phyloP scores from a whole-genome alignment of 2,329 filamentous ascomycete species.

The Xylariaceae sp. region DNA sequence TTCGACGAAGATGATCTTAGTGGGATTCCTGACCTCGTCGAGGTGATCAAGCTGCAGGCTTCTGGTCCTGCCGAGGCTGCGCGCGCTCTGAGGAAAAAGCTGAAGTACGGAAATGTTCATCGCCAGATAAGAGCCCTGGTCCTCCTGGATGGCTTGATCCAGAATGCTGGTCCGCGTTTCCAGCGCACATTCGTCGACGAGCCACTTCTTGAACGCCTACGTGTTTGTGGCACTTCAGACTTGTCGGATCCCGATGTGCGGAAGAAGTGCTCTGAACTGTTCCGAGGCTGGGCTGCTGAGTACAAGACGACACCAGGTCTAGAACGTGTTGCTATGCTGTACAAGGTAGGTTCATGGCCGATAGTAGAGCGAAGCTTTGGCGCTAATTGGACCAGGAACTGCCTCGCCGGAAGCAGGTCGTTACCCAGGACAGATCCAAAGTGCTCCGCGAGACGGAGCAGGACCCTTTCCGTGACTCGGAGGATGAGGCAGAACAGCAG shows the following conservation, averaged over 20 bases:
- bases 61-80: constrained; percentile 86
- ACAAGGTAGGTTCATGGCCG: constrained; percentile 45
- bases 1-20: constrained; percentile 88
- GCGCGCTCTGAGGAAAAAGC: constrained; percentile 89
- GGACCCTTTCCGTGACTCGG: constrained; percentile 63
- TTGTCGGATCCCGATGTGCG: constrained; percentile 81
- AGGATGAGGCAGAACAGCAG: constrained; percentile 47
- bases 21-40: constrained; percentile 88
- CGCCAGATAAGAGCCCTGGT: constrained; percentile 83
- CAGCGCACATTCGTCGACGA: constrained; percentile 86
- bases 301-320: constrained; percentile 80
- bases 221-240: constrained; percentile 79
- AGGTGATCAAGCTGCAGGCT: constrained; percentile 84
- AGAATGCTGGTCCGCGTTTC: constrained; percentile 86
- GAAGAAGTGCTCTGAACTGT: constrained; percentile 81
- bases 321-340: constrained; percentile 71
- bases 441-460: constrained; percentile 74
- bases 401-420: constrained; percentile 62
- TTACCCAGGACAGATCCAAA: constrained; percentile 72
- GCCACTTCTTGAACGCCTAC: constrained; percentile 81
- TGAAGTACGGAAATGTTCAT: constrained; percentile 96
- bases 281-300: constrained; percentile 76
- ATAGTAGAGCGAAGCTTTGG: not conserved
- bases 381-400: constrained; percentile 44
- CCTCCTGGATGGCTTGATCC: constrained; percentile 86